Evolutionary conservation across 2,329 filamentous ascomycete species (phyloP).

Genomic region (Cladorrhinum sp.): DNA sequence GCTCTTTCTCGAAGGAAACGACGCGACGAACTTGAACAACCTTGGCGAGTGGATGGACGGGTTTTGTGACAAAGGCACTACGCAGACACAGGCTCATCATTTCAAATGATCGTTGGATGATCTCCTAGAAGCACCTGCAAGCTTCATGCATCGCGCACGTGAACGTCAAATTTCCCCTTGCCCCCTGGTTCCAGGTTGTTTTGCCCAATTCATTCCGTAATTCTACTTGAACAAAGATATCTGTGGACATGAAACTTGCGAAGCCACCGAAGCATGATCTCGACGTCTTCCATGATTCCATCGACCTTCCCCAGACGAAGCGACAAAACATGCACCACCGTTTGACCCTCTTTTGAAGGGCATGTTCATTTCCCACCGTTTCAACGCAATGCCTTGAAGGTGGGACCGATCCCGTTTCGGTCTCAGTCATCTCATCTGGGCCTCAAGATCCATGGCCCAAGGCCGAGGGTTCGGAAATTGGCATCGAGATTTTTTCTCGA

Average conservation of each 20-base stretch:
- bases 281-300: neutral
- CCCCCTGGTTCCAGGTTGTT: neutral
- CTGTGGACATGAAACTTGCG: neutral
- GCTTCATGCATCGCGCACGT: slow-evolving; percentile 6
- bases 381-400: slow-evolving; percentile 15
- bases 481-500: slow-evolving; percentile 15
- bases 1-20: slow-evolving; percentile 16
- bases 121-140: slow-evolving; percentile 8
- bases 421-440: slow-evolving; percentile 15
- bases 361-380: slow-evolving; percentile 15
- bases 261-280: neutral
- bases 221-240: neutral
- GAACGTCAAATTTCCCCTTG: neutral
- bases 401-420: slow-evolving; percentile 20
- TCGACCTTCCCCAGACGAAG: neutral
- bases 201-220: neutral
- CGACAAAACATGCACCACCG: neutral
- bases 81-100: slow-evolving; percentile 7
- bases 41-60: slow-evolving; percentile 2
- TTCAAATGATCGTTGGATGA: slow-evolving; percentile 12
- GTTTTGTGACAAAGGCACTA: too few species aligned
- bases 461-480: slow-evolving; percentile 26
- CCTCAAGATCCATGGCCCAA: slow-evolving; percentile 19
- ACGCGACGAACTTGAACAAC: slow-evolving; percentile 6
- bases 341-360: slow-evolving; percentile 8